A percentile compares a stretch with the other conserved stretches of the same genome.
These are phyloP conservation scores for Penicillium sclerotigenum DNA, from an alignment of 2,329 filamentous ascomycete species.

Conservation along the genomic window DNA sequence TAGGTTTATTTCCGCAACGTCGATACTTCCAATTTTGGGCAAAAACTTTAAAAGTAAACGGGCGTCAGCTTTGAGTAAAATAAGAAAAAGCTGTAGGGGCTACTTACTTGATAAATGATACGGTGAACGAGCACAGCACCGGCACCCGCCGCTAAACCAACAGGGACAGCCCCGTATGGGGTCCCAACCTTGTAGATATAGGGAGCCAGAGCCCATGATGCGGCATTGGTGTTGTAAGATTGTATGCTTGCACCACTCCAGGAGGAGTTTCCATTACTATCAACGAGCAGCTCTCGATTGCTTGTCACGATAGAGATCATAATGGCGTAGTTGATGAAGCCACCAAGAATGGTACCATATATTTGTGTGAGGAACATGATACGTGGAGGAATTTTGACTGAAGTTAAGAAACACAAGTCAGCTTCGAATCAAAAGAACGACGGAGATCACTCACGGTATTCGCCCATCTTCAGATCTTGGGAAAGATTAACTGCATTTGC, in stretches of 20 bases:
- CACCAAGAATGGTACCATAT: slow-evolving; percentile 55
- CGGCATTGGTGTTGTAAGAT: slow-evolving; percentile 36
- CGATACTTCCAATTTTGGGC: slow-evolving; percentile 47
- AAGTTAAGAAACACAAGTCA: not conserved
- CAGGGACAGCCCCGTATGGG: slow-evolving; percentile 43
- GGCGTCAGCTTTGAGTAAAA: not conserved
- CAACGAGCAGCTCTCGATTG: slow-evolving; percentile 49
- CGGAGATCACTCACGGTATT: slow-evolving; percentile 49
- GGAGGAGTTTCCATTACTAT: slow-evolving; percentile 48
- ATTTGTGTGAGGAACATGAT: slow-evolving; percentile 57
- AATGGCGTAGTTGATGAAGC: slow-evolving; percentile 54
- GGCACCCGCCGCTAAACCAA: slow-evolving; percentile 50
- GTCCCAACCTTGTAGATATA: slow-evolving; percentile 54
- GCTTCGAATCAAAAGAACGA: slow-evolving; percentile 22
- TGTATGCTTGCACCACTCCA: slow-evolving; percentile 56
- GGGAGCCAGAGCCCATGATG: slow-evolving; percentile 49
- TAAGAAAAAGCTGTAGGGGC: no score
- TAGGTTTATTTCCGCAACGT: slow-evolving; percentile 49
- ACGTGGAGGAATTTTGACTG: slow-evolving; percentile 52
- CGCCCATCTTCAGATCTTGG: slow-evolving; percentile 57
- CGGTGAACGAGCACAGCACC: slow-evolving; percentile 15
- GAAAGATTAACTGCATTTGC: slow-evolving; percentile 50
- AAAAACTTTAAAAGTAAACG: slow-evolving; percentile 39
- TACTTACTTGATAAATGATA: slow-evolving; percentile 11
- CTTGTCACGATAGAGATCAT: slow-evolving; percentile 54